Evolutionary conservation across 306 rosid species (phyloP).

Genomic region (Dryas alaskensis): DNA sequence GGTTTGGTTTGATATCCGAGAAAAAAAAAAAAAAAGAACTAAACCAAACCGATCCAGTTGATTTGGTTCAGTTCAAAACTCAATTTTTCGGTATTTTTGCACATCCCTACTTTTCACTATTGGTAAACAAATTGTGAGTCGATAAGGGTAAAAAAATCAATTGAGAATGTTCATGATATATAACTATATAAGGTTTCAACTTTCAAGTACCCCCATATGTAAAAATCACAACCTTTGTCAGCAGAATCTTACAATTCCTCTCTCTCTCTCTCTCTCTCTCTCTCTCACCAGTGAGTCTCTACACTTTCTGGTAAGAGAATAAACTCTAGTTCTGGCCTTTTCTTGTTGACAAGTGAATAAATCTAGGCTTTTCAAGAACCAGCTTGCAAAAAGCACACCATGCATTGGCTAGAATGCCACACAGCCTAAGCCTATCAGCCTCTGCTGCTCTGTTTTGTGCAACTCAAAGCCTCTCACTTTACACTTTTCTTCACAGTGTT

Average conservation of each 20-base stretch:
- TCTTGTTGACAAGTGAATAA: slow-evolving; percentile 6
- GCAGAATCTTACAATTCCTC: not conserved
- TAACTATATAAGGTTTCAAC: not conserved
- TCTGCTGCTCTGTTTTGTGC: not conserved
- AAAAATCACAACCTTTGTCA: too few relatives aligned
- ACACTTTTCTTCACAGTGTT: not conserved
- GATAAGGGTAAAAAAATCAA: not conserved
- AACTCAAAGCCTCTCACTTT: not conserved
- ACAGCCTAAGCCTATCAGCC: not conserved
- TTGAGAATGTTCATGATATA: slow-evolving; percentile 4
- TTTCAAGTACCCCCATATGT: too few relatives aligned
- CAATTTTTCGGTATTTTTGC: too few relatives aligned
- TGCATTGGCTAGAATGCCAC: slow-evolving; percentile 4
- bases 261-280: not conserved
- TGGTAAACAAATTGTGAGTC: not conserved
- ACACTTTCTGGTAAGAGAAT: not conserved
- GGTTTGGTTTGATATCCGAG: too few relatives aligned
- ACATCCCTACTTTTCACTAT: not conserved
- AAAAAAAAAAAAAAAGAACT: too few relatives aligned
- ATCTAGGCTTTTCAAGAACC: not conserved
- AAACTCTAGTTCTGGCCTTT: not conserved
- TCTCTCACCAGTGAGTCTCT: not conserved
- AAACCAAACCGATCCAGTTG: too few relatives aligned
- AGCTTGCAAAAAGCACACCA: not conserved
- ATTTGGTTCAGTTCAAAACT: too few relatives aligned